These are phyloP conservation scores for Thamnidium elegans DNA, from an alignment of 192 early-diverging fungal species.

Conservation along the genomic window DNA sequence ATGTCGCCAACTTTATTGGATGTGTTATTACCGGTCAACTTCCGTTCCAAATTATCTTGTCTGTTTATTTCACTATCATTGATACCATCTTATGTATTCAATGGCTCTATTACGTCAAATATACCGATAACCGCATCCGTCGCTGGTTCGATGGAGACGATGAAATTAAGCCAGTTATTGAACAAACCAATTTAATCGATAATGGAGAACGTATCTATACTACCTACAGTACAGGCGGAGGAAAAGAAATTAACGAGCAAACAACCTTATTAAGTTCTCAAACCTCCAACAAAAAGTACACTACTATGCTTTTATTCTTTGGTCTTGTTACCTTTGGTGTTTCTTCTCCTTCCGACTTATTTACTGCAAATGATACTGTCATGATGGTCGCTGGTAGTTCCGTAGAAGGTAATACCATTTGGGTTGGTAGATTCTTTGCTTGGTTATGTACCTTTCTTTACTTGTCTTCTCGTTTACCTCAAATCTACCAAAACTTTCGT, in stretches of 20 bases:
- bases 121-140: constrained; percentile 10
- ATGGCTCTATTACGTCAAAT: constrained; percentile 34
- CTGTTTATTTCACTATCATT: constrained; percentile 30
- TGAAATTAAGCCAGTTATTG: not conserved
- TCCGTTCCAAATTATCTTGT: constrained; percentile 54
- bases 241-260: constrained; percentile 12
- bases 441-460: constrained; percentile 67
- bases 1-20: constrained; percentile 68
- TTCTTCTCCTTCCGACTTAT: not conserved
- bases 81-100: constrained; percentile 27
- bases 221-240: not conserved
- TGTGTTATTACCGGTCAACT: constrained; percentile 66
- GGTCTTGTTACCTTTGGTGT: constrained; percentile 8
- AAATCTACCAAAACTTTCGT: constrained; percentile 65
- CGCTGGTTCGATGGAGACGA: constrained; percentile 16
- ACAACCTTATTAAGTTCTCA: not conserved
- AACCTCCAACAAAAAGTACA: constrained; percentile 1
- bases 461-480: constrained; percentile 70
- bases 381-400: not conserved
- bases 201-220: not conserved
- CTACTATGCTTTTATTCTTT: constrained; percentile 4
- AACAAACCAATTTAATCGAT: not conserved
- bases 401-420: constrained; percentile 12
- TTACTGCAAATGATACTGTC: not conserved
- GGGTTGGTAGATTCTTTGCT: constrained; percentile 58